These are phyloP conservation scores for Isatis tinctoria DNA, from an alignment of 345 rosid genomes.

Conservation along the genomic window DNA sequence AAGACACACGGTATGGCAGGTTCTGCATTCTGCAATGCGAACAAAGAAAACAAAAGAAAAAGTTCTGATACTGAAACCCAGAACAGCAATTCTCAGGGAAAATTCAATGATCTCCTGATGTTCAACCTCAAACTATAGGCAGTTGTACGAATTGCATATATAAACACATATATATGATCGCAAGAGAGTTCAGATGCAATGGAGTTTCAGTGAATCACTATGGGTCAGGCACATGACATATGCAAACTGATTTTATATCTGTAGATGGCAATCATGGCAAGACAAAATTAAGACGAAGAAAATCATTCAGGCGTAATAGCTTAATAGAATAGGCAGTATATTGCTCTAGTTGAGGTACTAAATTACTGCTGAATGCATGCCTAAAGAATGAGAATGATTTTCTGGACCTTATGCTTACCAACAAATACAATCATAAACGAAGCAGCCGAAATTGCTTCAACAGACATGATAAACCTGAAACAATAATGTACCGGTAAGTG, in stretches of 20 bases:
- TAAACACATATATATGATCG: neutral
- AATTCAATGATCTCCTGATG: neutral
- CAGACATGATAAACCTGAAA: constrained; percentile 84
- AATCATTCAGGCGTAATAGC: neutral
- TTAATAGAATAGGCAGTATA: neutral
- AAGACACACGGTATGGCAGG: neutral
- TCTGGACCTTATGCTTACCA: constrained; percentile 47
- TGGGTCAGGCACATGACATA: neutral
- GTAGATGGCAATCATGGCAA: constrained; percentile 3
- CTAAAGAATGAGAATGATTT: neutral
- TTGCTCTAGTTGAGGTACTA: neutral
- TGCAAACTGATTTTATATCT: neutral
- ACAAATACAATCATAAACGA: constrained; percentile 75
- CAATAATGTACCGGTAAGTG: neutral
- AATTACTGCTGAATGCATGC: constrained; percentile 1
- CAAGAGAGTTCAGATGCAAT: neutral
- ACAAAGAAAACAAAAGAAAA: neutral
- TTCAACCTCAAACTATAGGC: neutral
- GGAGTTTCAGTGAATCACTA: neutral
- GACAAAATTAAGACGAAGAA: neutral
- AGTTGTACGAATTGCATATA: neutral
- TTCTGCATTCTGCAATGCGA: neutral
- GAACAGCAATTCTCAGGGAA: neutral
- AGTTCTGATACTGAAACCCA: neutral
- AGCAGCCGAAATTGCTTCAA: constrained; percentile 82